Base-by-base conservation (phyloP, 2,329 filamentous ascomycete species). In the Malbranchea cinnamomea region DNA sequence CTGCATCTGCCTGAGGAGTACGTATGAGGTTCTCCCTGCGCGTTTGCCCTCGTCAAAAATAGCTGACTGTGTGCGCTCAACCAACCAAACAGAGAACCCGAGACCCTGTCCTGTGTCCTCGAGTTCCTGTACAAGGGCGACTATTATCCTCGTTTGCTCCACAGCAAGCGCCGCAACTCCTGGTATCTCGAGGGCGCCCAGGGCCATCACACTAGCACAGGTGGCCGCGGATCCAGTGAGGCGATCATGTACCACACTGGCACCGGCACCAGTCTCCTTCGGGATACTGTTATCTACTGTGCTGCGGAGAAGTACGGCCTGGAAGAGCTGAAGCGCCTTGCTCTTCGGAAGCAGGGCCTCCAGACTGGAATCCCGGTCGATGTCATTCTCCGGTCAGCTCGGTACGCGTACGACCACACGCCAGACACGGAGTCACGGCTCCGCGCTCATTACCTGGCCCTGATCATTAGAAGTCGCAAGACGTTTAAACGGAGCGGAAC, bases 401-500 rank as follows among this genome's bases (percentile, higher is more conserved):
- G 87, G 59, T 94, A 89, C 66, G 84, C 85, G 53, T 94, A 95
- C 62, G 80, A 81, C 53, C 76, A 93, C 67, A 94, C 87, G 49
- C 84, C 85, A 44, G 82, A 93, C 64, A 78, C 75, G 48, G 85
- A 95, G 65, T 87, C 79, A 52, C 74, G 78, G 50, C 75, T 95
- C 58, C 84, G 85, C 64, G 85, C 85, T 66, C 84, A 93, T 66
- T 94, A 93, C 68, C 76, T 95, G 57, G 83, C 85, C 55, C 73
- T 94, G 60, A 92, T 94, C 60, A 93, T 94, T 67, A 78, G 85
- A 65, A 87, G 81, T 69, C 82, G 87, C 59, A 84, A 84, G 67
- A 93, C 83, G 50, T 94, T 95, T 61, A 94, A 93, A 77, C 76
- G 80, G 62, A 93, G 84, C 65, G 85, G 85, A 61, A 94, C 85